phyloP scores from a whole-genome alignment of 352 stramenopile species.

The Globisporangium apiculatum region DNA sequence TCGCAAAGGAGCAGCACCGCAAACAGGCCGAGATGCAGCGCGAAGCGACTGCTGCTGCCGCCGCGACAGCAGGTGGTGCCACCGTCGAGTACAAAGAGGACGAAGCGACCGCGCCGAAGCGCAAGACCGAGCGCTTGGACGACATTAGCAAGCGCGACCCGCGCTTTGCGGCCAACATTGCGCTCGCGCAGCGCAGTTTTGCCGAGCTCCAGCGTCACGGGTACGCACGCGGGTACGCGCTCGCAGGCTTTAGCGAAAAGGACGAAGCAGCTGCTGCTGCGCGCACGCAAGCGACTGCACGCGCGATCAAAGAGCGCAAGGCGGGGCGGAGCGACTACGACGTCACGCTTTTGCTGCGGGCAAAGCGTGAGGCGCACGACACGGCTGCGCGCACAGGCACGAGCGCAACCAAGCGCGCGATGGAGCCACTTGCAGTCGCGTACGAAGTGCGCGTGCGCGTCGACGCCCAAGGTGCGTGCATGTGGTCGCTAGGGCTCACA shows the following conservation, averaged over 20 bases:
- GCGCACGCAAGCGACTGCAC: neutral
- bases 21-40: constrained; percentile 26
- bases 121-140: constrained; percentile 20
- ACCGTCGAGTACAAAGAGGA: neutral
- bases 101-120: constrained; percentile 14
- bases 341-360: constrained; percentile 43
- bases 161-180: constrained; percentile 39
- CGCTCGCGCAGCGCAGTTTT: constrained; percentile 36
- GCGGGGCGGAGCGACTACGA: constrained; percentile 24
- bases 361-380: constrained; percentile 14
- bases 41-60: constrained; percentile 1
- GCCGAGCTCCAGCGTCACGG: constrained; percentile 46
- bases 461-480: constrained; percentile 25
- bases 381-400: constrained; percentile 18
- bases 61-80: neutral
- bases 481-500: neutral
- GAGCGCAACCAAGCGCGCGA: constrained; percentile 16
- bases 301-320: constrained; percentile 6
- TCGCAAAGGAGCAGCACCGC: constrained; percentile 23
- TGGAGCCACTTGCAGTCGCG: constrained; percentile 12
- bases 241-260: constrained; percentile 52
- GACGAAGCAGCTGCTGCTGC: constrained; percentile 10
- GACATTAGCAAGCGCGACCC: constrained; percentile 40
- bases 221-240: constrained; percentile 43
- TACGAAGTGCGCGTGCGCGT: constrained; percentile 27